Evolutionary conservation across 177 flowering plant genomes (phyloP).

Genomic region (Vitis hybrid): DNA sequence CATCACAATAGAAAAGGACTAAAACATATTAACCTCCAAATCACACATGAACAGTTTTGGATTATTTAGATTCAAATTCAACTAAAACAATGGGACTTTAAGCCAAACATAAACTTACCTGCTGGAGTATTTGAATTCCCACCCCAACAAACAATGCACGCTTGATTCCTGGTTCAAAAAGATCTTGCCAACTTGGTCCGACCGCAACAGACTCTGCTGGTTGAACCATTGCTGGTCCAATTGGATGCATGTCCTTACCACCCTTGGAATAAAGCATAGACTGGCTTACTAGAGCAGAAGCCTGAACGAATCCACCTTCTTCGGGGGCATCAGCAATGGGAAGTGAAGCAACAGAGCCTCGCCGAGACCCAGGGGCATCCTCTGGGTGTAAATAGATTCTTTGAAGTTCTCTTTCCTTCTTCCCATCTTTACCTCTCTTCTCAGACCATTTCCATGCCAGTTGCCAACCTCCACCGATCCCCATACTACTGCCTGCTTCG

Average conservation of each 20-base stretch:
- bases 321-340: slow-evolving; percentile 18
- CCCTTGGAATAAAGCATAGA: slow-evolving; percentile 27
- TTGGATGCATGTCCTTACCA: slow-evolving; percentile 6
- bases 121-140: slow-evolving; percentile 44
- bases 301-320: slow-evolving; percentile 26
- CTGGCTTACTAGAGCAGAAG: slow-evolving; percentile 44
- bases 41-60: too few species aligned
- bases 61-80: too few species aligned
- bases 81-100: background rate
- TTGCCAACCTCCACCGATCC: slow-evolving; percentile 53
- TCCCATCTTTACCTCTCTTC: slow-evolving; percentile 24
- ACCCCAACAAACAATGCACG: slow-evolving; percentile 45
- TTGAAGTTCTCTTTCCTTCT: slow-evolving; percentile 21
- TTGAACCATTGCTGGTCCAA: slow-evolving; percentile 9
- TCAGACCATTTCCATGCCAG: slow-evolving; percentile 31
- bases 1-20: too few species aligned
- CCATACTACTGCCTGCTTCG: slow-evolving; percentile 21
- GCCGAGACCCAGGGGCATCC: slow-evolving; percentile 22
- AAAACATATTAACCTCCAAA: too few species aligned
- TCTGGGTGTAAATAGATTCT: slow-evolving; percentile 40
- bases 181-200: slow-evolving; percentile 33
- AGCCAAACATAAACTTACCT: slow-evolving; percentile 20
- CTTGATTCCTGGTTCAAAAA: slow-evolving; percentile 43
- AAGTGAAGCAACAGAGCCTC: slow-evolving; percentile 32
- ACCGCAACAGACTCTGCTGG: slow-evolving; percentile 15